Evolutionary conservation across 805 yeast species (phyloP).

Genomic region (Cyberlindnera saturnus): DNA sequence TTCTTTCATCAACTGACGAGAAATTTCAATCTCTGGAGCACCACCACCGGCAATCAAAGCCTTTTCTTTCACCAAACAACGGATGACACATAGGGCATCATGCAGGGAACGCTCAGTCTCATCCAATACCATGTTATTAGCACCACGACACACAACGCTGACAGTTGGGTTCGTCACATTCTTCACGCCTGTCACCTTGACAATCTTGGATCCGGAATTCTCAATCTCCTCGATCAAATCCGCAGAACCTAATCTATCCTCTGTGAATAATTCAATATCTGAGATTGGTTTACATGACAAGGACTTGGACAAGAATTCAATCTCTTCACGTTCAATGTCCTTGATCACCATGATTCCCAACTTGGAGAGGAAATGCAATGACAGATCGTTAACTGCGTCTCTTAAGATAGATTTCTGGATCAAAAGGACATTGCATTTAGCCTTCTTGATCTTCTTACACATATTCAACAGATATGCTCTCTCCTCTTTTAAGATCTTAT

Average conservation of each 20-base stretch:
- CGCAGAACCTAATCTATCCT: conserved; percentile 87
- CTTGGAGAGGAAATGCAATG: conserved; percentile 90
- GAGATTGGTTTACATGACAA: conserved; percentile 95
- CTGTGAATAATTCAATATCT: conserved; percentile 87
- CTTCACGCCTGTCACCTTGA: conserved; percentile 79
- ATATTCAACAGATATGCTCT: conserved; percentile 91
- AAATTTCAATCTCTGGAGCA: conserved; percentile 97
- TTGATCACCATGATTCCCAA: conserved; percentile 89
- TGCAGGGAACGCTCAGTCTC: conserved; percentile 97
- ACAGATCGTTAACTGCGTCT: conserved; percentile 82
- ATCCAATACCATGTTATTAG: conserved; percentile 82
- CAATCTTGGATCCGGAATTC: conserved; percentile 54
- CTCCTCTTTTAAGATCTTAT: conserved; percentile 95
- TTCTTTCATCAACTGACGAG: conserved; percentile 86
- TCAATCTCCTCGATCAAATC: conserved; percentile 79
- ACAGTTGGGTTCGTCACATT: conserved; percentile 75
- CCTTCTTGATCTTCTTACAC: conserved; percentile 93
- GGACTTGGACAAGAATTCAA: conserved; percentile 78
- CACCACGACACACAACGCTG: conserved; percentile 91
- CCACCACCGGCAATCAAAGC: conserved; percentile 99
- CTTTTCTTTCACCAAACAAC: conserved; percentile 76
- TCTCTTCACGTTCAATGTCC: conserved; percentile 96
- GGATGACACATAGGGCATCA: conserved; percentile 92
- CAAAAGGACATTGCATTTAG: conserved; percentile 86
- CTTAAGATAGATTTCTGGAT: conserved; percentile 91